Evolutionary conservation across 768 basidiomycete species (phyloP), one percentile per base, ranked within the genome.

Genomic region (Panaeolus papilionaceus): DNA sequence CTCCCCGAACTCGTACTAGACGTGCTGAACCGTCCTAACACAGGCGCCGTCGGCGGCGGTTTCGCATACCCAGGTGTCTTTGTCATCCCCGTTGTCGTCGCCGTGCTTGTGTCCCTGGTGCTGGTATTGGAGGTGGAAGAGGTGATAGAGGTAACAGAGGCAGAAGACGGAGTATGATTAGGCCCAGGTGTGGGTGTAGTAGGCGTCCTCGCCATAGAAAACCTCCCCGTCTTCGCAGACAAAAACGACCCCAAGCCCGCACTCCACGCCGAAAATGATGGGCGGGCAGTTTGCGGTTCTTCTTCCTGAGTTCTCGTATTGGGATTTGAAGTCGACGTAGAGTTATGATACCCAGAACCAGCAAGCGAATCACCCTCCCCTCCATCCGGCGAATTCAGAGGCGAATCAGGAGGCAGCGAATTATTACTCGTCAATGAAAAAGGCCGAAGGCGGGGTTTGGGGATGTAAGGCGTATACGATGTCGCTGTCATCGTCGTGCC

Each of bases 171-270:
- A 1, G 23, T 23, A 23, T 23, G 23, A 23, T 23, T 23, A 23
- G 23, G 3, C 16, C 16, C 10, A 23, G 40, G 40, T 42, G 40
- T 42, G 16, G 40, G 47, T 8, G 70, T 71, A 0, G 73, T 73
- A 11, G 75, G 75, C 7, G 72, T 70, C 64, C 69, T 71, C 54
- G 68, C 69, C 66, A 75, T 61, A 45, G 76, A 76, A 45, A 77
- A 77, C 62, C 71, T 74, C 16, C 74, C 66, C 3, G 78, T 72
- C 63, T 71, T 76, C 37, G 76, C 72, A 18, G 75, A 76, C 20
- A 81, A 69, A 66, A 79, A 80, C 0, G 78, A 78, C 8, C 79
- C 79, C 58, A 81, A 67, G 1, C 77, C 77, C 10, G 78, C 68
- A 20, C 80, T 68, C 80, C 80, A 81, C 12, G 75, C 70, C 1